Base-by-base conservation (phyloP, 164 flowering plant species). In the Annona squamosa region DNA sequence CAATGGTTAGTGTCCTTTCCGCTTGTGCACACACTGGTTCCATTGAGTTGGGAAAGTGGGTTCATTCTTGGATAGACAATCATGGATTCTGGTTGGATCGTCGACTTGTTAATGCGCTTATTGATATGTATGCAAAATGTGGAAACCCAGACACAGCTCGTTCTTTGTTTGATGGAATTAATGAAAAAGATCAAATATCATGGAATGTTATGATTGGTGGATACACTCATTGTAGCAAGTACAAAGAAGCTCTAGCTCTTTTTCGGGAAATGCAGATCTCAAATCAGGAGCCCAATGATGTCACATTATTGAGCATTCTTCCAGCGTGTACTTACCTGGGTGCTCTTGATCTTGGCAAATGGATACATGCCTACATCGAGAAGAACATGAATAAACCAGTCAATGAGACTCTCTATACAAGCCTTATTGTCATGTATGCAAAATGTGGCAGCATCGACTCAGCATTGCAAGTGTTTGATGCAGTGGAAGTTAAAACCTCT, bases 141-240 rank as follows among this genome's bases (percentile, higher is more conserved):
- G 91, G 91, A 45, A 89, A 85, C 63, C 47, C 87, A 68, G 78
- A 77, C 2, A 84, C 71, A 18, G 97, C 96, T 46, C 76, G 85
- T 17, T 69, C 45, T 4, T 76, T 87, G 68, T 91, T 91, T 75
- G 91, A 88, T 63, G 82, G 81, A 43, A 44, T 87, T 45, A 46
- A 45, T 9, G 66, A 68, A 48, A 90, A 75, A 76, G 85, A 90
- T 79, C 80, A 77, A 44, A 76, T 91, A 63, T 85, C 93, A 2
- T 91, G 93, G 97, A 90, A 91, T 76, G 88, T 83, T 52, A 87
- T 91, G 94, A 90, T 90, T 63, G 91, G 91, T 68, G 94, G 94
- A 4, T 90, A 86, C 67, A 79, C 86, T 47, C 87, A 84, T 71
- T 69, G 43, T 80, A 81, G 81, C 72, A 46, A 37, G 18, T 83